These are phyloP conservation scores for Amphichorda felina DNA, from an alignment of 2,329 filamentous ascomycete species.

Conservation along the genomic window DNA sequence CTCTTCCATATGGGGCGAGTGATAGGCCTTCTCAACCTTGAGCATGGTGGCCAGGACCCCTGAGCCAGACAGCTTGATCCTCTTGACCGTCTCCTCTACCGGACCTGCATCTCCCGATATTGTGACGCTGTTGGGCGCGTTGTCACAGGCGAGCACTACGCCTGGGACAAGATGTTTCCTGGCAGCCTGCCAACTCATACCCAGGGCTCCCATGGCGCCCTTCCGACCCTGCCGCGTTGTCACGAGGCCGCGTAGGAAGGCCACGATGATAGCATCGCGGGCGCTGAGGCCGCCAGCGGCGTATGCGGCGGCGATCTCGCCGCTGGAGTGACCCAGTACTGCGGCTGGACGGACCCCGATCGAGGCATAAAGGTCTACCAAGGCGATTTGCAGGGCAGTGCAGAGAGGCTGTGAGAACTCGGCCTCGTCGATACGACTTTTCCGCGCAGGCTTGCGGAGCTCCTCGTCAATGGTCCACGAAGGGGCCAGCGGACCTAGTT, in stretches of 20 bases:
- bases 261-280: slow-evolving; percentile 21
- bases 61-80: no score
- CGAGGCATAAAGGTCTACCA: slow-evolving; percentile 23
- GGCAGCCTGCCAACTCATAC: no score
- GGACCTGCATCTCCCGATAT: no score
- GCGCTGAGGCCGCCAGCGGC: slow-evolving; percentile 21
- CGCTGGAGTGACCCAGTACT: slow-evolving; percentile 28
- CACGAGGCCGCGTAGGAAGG: slow-evolving; percentile 26
- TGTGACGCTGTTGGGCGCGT: slow-evolving; percentile 21
- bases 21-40: no score
- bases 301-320: slow-evolving; percentile 33
- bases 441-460: slow-evolving; percentile 5
- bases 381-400: slow-evolving; percentile 28
- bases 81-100: no score
- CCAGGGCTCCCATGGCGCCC: no score
- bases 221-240: no score
- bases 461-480: slow-evolving; percentile 10
- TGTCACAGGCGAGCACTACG: slow-evolving; percentile 29
- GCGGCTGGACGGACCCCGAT: slow-evolving; percentile 17
- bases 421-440: slow-evolving; percentile 8
- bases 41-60: no score
- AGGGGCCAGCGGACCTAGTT: no score
- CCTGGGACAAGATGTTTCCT: no score
- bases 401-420: slow-evolving; percentile 24
- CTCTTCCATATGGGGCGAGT: slow-evolving; percentile 23